Evolutionary conservation across 768 basidiomycete species (phyloP).

Genomic region (Phaeolepiota aurea): DNA sequence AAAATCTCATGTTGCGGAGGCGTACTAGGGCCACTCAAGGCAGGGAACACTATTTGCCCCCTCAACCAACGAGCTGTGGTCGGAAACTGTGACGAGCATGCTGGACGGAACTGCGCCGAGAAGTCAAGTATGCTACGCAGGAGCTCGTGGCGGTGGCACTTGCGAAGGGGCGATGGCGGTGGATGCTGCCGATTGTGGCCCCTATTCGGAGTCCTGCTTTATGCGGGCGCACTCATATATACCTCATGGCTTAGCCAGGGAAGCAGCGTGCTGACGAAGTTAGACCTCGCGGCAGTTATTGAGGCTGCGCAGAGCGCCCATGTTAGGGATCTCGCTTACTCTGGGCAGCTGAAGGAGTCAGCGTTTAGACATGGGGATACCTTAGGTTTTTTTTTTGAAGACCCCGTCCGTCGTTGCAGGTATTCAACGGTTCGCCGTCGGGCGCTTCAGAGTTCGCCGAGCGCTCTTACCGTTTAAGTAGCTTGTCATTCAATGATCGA

Average conservation of each 20-base stretch:
- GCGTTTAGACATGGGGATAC: slow-evolving; percentile 1
- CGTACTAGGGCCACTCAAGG: slow-evolving; percentile 10
- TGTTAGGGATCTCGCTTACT: slow-evolving; percentile 4
- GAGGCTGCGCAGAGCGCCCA: slow-evolving; percentile 7
- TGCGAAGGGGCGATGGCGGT: slow-evolving; percentile 1
- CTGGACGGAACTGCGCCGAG: slow-evolving; percentile 11
- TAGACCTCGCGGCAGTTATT: slow-evolving; percentile 5
- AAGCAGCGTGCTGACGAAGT: slow-evolving; percentile 3
- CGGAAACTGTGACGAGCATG: slow-evolving; percentile 7
- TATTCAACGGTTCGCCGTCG: no score
- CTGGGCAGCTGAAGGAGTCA: slow-evolving; percentile 1
- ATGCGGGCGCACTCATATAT: slow-evolving; percentile 2
- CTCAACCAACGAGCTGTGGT: slow-evolving; percentile 10
- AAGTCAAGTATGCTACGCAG: slow-evolving; percentile 5
- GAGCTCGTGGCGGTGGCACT: not conserved
- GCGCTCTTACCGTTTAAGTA: no score
- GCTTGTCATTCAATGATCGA: no score
- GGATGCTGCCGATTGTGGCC: slow-evolving; percentile 12
- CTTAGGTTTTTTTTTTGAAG: slow-evolving; percentile 1
- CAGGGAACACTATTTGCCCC: slow-evolving; percentile 5
- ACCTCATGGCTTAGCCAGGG: slow-evolving; percentile 5
- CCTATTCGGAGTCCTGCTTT: slow-evolving; percentile 7
- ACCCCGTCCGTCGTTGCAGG: no score
- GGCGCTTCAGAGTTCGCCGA: no score
- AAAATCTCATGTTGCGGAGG: slow-evolving; percentile 10